phyloP scores from a whole-genome alignment of 1,139 yeast genomes.

The Candida anutae region DNA sequence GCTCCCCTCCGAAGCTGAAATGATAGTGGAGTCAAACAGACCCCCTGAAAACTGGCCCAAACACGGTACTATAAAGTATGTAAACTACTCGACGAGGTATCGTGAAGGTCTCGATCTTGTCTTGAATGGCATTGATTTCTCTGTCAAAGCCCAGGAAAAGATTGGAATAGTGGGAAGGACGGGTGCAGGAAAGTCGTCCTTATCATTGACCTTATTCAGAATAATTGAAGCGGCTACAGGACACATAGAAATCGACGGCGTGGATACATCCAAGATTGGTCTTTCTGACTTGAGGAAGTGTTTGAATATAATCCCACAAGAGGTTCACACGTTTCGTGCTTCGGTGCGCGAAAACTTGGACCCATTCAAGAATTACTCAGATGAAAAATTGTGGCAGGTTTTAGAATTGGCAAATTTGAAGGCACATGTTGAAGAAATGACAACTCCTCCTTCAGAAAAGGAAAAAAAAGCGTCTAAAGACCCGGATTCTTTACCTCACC shows the following conservation, averaged over 20 bases:
- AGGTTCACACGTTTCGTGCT: slow-evolving; percentile 23
- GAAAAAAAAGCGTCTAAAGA: slow-evolving; percentile 11
- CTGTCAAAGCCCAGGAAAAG: slow-evolving; percentile 18
- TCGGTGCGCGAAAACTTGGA: slow-evolving; percentile 23
- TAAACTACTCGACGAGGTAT: slow-evolving; percentile 18
- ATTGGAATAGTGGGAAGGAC: slow-evolving; percentile 27
- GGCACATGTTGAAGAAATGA: slow-evolving; percentile 20
- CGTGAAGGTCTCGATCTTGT: slow-evolving; percentile 22
- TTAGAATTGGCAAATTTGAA: slow-evolving; percentile 23
- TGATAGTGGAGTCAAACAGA: slow-evolving; percentile 15
- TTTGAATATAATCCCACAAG: slow-evolving; percentile 25
- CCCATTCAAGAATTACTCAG: slow-evolving; percentile 17
- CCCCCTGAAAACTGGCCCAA: slow-evolving; percentile 19
- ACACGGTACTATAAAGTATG: slow-evolving; percentile 16
- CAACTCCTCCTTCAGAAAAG: slow-evolving; percentile 14
- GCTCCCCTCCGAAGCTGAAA: slow-evolving; percentile 18
- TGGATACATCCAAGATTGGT: slow-evolving; percentile 18
- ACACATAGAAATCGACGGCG: slow-evolving; percentile 19
- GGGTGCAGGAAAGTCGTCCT: slow-evolving; percentile 26
- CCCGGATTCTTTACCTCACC: slow-evolving; percentile 8
- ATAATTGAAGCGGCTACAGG: slow-evolving; percentile 22
- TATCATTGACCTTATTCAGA: slow-evolving; percentile 23
- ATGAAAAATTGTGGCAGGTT: slow-evolving; percentile 21
- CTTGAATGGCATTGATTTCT: slow-evolving; percentile 15
- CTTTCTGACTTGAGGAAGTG: slow-evolving; percentile 21